Conservation (phyloP, 257 asterid species). For the Capsicum chinense region DNA sequence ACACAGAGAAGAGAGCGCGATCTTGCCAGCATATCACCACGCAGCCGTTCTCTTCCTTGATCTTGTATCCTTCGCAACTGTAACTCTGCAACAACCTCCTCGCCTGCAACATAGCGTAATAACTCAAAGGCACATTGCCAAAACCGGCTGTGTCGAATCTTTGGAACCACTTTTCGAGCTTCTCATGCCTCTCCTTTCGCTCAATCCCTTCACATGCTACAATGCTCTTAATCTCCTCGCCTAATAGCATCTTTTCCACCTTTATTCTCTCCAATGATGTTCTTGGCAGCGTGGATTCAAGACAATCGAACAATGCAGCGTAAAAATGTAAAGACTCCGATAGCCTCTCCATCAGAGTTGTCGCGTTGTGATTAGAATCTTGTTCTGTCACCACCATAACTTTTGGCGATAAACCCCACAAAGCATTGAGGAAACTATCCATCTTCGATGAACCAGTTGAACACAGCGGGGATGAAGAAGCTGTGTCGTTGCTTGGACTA, state of each 20-base stretch:
- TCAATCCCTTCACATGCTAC: constrained; percentile 85
- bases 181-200: constrained; percentile 87
- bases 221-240: constrained; percentile 87
- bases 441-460: constrained; percentile 44
- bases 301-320: constrained; percentile 85
- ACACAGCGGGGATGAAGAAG: constrained; percentile 72
- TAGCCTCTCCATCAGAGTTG: constrained; percentile 79
- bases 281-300: constrained; percentile 81
- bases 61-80: constrained; percentile 86
- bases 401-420: constrained; percentile 84
- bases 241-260: constrained; percentile 83
- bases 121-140: constrained; percentile 69
- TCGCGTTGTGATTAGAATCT: constrained; percentile 81
- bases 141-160: constrained; percentile 73
- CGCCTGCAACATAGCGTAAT: constrained; percentile 87
- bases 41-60: constrained; percentile 76
- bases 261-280: constrained; percentile 70
- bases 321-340: constrained; percentile 80
- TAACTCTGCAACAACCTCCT: constrained; percentile 70
- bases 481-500: constrained; percentile 66
- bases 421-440: constrained; percentile 61
- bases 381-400: constrained; percentile 90
- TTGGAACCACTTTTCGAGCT: constrained; percentile 81
- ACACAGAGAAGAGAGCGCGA: constrained; percentile 77
- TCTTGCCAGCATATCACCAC: constrained; percentile 95